Evolutionary conservation across 73 alveolate genomes (phyloP), one percentile per base, ranked within the genome.

Genomic region (Blepharisma japonicum): DNA sequence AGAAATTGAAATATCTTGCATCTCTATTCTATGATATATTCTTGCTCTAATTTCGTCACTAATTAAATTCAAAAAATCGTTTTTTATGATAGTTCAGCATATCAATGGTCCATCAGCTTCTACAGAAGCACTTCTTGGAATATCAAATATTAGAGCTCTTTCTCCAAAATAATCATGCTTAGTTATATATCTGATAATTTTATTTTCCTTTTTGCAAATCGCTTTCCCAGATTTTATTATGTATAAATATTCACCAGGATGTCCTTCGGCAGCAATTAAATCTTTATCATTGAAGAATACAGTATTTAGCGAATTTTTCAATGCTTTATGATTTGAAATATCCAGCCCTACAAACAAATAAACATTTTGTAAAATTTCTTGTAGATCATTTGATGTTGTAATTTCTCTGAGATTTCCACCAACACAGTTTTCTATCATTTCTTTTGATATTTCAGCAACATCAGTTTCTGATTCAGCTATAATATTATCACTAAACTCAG

Each of bases 201-300:
- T 77, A 23, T 78, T 81, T 55, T 87, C 81, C 42, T 81, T 87
- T n/a, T 55, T 81, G 46, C 87, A 83, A 50, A 81, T 81, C 23
- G 83, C 87, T 78, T 78, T 68, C 7, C 97, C 97, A 45, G 82
- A 79, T 81, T 89, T 90, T 38, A 91, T 77, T 48, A 91, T 85
- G 71, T 77, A 91, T 82, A 89, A 91, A 7, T 86, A 82, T 56
- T 88, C 85, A 23, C 93, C 96, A 84, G 85, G 86, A 56, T 86
- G 90, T 66, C 92, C 96, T 79, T 91, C 92, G 50, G 85, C 84
- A 20, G 89, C 81, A 25, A 91, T 90, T 71, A 76, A 55, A 47
- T 89, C 74, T 48, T 74, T 84, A 71, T 86, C 93, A 7, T 45
- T 66, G 18, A 72, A 74, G 56, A 68, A 48, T 20, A 56, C 77